Conservation (phyloP, 306 rosid species). For the Crotalaria pallida region DNA sequence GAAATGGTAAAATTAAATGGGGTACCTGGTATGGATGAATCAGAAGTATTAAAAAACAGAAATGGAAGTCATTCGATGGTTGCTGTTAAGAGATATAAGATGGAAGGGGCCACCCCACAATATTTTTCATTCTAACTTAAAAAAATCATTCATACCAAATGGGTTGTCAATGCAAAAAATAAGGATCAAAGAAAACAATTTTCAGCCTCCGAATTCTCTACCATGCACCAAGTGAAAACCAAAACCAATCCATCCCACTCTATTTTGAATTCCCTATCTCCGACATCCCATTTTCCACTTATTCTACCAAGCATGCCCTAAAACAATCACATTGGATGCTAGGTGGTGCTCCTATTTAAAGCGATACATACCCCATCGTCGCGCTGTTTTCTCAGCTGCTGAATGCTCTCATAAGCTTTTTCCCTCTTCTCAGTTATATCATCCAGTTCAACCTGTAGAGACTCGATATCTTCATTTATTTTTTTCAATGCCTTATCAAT, state of each 20-base stretch:
- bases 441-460: constrained; percentile 62
- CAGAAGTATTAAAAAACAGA: neutral
- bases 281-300: neutral
- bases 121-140: neutral
- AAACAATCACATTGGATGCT: neutral
- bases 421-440: constrained; percentile 65
- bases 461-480: constrained; percentile 54
- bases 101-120: neutral
- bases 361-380: constrained; percentile 68
- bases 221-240: neutral
- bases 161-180: neutral
- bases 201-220: neutral
- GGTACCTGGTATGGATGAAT: neutral
- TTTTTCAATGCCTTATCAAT: constrained; percentile 58
- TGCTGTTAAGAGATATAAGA: neutral
- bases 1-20: neutral
- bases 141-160: neutral
- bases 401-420: constrained; percentile 55
- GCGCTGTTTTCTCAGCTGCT: constrained; percentile 61
- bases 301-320: neutral
- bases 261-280: neutral
- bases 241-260: neutral
- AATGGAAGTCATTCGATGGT: neutral
- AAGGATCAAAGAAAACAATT: neutral
- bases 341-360: constrained; percentile 2